These are phyloP conservation scores for Penicillium canariense DNA, from an alignment of 495 filamentous ascomycete species.

Conservation along the genomic window DNA sequence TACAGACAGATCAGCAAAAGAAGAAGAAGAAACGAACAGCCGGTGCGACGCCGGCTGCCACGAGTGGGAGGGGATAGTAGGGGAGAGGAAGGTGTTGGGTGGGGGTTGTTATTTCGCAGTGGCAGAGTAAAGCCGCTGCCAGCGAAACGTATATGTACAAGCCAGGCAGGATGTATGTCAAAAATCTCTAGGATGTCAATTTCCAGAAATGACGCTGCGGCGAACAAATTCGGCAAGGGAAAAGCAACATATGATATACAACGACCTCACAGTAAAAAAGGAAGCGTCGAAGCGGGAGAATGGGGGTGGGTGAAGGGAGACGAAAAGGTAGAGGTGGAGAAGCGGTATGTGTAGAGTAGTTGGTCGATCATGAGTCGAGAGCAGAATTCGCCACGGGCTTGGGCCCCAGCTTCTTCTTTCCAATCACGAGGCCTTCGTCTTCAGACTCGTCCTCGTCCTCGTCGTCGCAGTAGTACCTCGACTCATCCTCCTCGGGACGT, in stretches of 20 bases:
- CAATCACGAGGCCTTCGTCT: constrained; percentile 49
- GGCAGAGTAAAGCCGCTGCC: constrained; percentile 1
- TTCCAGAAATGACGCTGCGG: constrained; percentile 13
- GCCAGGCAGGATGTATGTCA: constrained; percentile 27
- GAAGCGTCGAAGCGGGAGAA: constrained; percentile 15
- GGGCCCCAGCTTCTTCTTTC: constrained; percentile 35
- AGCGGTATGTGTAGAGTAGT: background rate
- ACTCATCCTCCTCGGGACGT: constrained; percentile 41
- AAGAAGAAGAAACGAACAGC: background rate
- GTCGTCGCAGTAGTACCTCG: constrained; percentile 45
- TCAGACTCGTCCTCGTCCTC: constrained; percentile 51
- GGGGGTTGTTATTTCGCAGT: background rate
- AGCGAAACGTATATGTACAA: constrained; percentile 31
- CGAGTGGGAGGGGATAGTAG: background rate
- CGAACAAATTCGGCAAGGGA: constrained; percentile 2
- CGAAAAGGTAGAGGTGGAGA: background rate
- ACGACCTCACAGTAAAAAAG: constrained; percentile 19
- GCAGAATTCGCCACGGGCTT: constrained; percentile 19
- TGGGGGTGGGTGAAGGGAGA: constrained; percentile 1
- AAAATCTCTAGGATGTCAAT: constrained; percentile 23
- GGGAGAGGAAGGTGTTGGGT: background rate
- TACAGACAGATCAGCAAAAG: constrained; percentile 9
- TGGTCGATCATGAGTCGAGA: background rate
- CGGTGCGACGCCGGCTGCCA: background rate
- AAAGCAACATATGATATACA: constrained; percentile 24